Conservation (phyloP, 169 alveolate species). For the Plasmodium ovale region DNA sequence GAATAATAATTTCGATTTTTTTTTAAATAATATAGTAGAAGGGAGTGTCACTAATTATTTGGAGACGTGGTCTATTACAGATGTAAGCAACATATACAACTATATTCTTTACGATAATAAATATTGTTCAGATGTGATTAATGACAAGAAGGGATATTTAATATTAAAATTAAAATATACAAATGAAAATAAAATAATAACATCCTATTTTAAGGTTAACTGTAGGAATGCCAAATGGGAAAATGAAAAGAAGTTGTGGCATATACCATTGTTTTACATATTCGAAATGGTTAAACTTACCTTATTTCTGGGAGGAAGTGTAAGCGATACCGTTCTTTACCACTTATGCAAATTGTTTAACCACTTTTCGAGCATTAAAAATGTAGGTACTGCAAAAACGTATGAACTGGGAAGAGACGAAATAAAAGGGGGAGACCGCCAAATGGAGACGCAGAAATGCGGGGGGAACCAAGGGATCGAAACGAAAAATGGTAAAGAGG, state of each 20-base stretch:
- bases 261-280: slow-evolving; percentile 61
- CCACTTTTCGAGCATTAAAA: slow-evolving; percentile 46
- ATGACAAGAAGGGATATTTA: slow-evolving; percentile 50
- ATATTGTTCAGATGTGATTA: slow-evolving; percentile 27
- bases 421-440: not conserved
- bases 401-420: not conserved
- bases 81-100: slow-evolving; percentile 39
- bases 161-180: slow-evolving; percentile 58
- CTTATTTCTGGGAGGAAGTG: slow-evolving; percentile 41
- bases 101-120: slow-evolving; percentile 39
- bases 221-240: slow-evolving; percentile 71
- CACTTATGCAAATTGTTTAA: slow-evolving; percentile 46
- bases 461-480: not conserved
- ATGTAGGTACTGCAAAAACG: not conserved
- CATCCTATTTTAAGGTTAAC: slow-evolving; percentile 68
- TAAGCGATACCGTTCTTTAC: slow-evolving; percentile 57
- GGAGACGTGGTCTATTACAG: slow-evolving; percentile 30
- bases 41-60: slow-evolving; percentile 18
- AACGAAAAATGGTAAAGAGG: not conserved
- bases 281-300: slow-evolving; percentile 53
- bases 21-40: slow-evolving; percentile 9
- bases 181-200: slow-evolving; percentile 54
- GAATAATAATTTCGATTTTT: slow-evolving; percentile 61
- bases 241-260: slow-evolving; percentile 62
- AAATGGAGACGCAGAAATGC: not conserved